These are phyloP conservation scores for Epichloe coenophiala DNA, from an alignment of 2,329 filamentous ascomycete species.

Conservation along the genomic window DNA sequence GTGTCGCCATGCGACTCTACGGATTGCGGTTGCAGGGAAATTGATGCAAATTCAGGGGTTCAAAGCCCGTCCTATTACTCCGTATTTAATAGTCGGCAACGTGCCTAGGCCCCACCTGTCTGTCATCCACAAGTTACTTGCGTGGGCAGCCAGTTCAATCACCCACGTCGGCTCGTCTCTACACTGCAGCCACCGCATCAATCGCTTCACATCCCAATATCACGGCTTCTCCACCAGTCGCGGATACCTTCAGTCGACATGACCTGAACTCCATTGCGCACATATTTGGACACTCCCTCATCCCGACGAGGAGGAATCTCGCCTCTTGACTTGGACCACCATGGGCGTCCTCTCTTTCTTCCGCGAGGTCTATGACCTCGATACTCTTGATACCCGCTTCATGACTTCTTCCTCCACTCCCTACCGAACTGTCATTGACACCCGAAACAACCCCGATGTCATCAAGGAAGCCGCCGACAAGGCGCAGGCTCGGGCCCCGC, in stretches of 20 bases:
- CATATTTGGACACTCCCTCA: neutral
- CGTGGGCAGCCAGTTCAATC: neutral
- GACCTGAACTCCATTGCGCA: neutral
- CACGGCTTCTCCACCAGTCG: too few species aligned
- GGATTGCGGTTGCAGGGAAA: too few species aligned
- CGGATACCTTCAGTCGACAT: neutral
- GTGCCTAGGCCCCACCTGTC: neutral
- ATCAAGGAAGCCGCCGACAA: conserved; percentile 20
- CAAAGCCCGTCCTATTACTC: neutral
- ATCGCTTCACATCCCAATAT: neutral
- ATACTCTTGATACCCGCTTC: conserved; percentile 50
- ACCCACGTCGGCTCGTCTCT: neutral
- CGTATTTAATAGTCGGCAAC: neutral
- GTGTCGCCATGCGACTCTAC: too few species aligned
- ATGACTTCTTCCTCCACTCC: conserved; percentile 57
- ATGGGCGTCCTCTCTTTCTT: conserved; percentile 33
- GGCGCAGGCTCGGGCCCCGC: conserved; percentile 32
- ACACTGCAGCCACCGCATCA: neutral
- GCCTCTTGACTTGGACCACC: conserved; percentile 7
- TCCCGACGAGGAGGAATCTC: neutral
- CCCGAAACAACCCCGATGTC: conserved; percentile 28
- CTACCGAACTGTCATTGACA: conserved; percentile 43
- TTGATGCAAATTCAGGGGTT: neutral
- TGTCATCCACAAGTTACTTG: neutral
- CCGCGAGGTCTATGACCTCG: conserved; percentile 46